These are phyloP conservation scores for Dioscorea zingiberensis DNA, from an alignment of 106 monocot species.

Conservation along the genomic window DNA sequence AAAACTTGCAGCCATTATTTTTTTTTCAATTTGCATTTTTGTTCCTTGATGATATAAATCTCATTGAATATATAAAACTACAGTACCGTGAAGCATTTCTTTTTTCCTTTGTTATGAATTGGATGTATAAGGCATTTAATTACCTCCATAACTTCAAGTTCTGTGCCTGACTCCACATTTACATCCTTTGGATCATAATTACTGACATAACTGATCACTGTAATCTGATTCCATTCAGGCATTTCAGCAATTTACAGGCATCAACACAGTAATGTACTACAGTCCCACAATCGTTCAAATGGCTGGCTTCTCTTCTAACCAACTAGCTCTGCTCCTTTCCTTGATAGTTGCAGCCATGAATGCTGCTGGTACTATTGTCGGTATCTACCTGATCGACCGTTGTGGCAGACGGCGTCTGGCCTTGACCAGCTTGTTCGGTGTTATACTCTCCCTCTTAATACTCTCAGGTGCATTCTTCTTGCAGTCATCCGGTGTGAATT, in stretches of 20 bases:
- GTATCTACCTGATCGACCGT: conserved; percentile 80
- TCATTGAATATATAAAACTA: too few species aligned
- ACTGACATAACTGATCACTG: too few species aligned
- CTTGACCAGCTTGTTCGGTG: conserved; percentile 60
- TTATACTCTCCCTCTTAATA: conserved; percentile 57
- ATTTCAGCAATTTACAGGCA: conserved; percentile 96
- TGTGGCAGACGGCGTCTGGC: conserved; percentile 71
- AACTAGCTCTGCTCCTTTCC: conserved; percentile 74
- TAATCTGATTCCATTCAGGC: conserved; percentile 37
- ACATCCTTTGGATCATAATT: too few species aligned
- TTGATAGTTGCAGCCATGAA: conserved; percentile 83
- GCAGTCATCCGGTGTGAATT: conserved; percentile 22
- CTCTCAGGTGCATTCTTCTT: conserved; percentile 64
- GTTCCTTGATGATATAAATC: too few species aligned
- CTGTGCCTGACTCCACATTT: too few species aligned
- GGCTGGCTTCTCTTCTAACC: conserved; percentile 97
- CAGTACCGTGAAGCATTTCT: too few species aligned
- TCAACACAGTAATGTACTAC: conserved; percentile 99
- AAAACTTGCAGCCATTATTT: not conserved
- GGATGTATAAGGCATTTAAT: too few species aligned
- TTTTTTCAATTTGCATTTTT: not conserved
- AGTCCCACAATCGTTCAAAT: conserved; percentile 98
- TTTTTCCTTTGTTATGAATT: too few species aligned
- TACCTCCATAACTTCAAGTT: too few species aligned
- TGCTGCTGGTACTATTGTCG: conserved; percentile 63